A percentile compares a stretch with the other conserved stretches of the same genome.
These are phyloP conservation scores for Kluyveromyces lactis DNA, from an alignment of 805 yeast species.

Conservation along the genomic window DNA sequence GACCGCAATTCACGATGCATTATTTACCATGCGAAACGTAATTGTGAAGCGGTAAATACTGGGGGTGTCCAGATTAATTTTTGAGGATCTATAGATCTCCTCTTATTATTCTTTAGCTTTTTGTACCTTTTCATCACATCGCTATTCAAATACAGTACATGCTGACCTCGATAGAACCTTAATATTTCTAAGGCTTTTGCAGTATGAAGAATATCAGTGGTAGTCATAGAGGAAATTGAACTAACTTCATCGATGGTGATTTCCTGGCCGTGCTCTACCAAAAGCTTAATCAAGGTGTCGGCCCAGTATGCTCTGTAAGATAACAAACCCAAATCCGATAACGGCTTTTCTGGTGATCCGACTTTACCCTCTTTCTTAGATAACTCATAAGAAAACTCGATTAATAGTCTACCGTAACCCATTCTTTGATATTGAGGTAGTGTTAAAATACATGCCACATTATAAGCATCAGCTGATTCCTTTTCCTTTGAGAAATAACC, in stretches of 20 bases:
- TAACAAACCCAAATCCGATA: constrained; percentile 86
- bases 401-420: constrained; percentile 87
- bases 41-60: constrained; percentile 84
- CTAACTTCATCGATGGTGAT: constrained; percentile 89
- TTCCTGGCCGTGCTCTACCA: constrained; percentile 58
- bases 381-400: constrained; percentile 88
- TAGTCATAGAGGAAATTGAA: constrained; percentile 83
- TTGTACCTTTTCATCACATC: constrained; percentile 73
- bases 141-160: constrained; percentile 77
- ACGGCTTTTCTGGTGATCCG: constrained; percentile 97
- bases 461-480: constrained; percentile 90
- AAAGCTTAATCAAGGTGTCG: constrained; percentile 67
- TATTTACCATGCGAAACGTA: constrained; percentile 91
- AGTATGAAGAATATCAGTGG: constrained; percentile 90
- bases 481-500: constrained; percentile 97
- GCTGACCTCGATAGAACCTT: constrained; percentile 92
- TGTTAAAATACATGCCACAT: constrained; percentile 94
- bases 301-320: constrained; percentile 97
- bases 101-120: constrained; percentile 57
- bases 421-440: constrained; percentile 93
- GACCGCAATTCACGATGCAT: too few species aligned
- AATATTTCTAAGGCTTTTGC: constrained; percentile 85
- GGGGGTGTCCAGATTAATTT: constrained; percentile 91
- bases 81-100: constrained; percentile 65
- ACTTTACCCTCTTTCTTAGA: constrained; percentile 81